A percentile compares a stretch with the other conserved stretches of the same genome.
phyloP scores from a whole-genome alignment of 169 alveolate species.

The Cryptosporidium meleagridis region DNA sequence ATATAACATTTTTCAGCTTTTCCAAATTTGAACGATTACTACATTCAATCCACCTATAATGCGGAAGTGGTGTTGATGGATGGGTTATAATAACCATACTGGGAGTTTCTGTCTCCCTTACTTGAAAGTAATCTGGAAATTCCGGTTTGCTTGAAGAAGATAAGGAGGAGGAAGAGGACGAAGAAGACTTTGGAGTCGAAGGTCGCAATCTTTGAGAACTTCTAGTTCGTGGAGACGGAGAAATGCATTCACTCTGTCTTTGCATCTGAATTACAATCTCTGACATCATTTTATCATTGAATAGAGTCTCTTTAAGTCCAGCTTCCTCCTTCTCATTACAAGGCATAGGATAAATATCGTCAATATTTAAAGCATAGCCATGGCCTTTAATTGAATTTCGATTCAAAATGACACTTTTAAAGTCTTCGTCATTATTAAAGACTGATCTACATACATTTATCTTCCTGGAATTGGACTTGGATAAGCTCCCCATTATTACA shows the following conservation, averaged over 20 bases:
- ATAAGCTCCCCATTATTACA: slow-evolving; percentile 26
- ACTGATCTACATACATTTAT: background rate
- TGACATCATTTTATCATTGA: slow-evolving; percentile 41
- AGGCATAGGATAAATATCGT: slow-evolving; percentile 48
- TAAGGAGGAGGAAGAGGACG: background rate
- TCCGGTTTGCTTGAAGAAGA: background rate
- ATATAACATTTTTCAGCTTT: slow-evolving; percentile 31
- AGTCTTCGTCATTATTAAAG: background rate
- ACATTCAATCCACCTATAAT: slow-evolving; percentile 57
- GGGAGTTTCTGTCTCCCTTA: slow-evolving; percentile 4
- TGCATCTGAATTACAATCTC: slow-evolving; percentile 54
- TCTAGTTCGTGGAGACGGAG: slow-evolving; percentile 31
- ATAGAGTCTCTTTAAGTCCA: background rate
- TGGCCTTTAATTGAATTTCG: slow-evolving; percentile 20
- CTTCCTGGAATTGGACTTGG: background rate
- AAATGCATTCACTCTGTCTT: slow-evolving; percentile 17
- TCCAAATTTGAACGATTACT: slow-evolving; percentile 25
- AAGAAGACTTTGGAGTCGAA: background rate
- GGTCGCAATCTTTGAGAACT: background rate
- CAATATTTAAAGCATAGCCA: slow-evolving; percentile 21
- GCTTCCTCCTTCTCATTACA: slow-evolving; percentile 11
- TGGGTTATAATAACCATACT: slow-evolving; percentile 50
- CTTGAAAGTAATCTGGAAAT: background rate
- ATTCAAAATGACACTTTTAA: background rate
- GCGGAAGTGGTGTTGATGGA: slow-evolving; percentile 53